A percentile compares a stretch with the other conserved stretches of the same genome.
phyloP scores from a whole-genome alignment of 116 monocot genomes.

The Posidonia oceanica region DNA sequence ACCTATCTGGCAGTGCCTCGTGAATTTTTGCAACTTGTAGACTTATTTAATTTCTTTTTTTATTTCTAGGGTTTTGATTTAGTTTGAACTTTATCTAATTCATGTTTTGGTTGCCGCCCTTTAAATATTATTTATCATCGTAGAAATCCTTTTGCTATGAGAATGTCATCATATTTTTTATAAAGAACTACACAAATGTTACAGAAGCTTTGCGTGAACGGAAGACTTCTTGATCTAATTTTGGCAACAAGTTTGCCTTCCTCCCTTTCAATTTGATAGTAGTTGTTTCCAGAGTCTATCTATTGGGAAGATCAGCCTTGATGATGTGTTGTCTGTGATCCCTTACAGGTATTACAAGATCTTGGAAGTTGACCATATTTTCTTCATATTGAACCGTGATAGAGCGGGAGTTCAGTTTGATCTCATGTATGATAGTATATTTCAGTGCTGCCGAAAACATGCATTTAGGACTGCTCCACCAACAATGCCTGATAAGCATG shows the following conservation, averaged over 20 bases:
- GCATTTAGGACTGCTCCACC: conserved; percentile 45
- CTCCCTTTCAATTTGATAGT: no score
- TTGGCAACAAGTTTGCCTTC: no score
- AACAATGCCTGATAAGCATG: conserved; percentile 18
- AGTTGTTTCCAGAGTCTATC: no score
- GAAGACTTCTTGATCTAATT: no score
- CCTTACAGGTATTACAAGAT: conserved; percentile 88
- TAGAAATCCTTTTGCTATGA: no score
- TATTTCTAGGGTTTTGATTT: no score
- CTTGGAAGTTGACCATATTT: conserved; percentile 84
- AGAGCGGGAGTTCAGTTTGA: conserved; percentile 90
- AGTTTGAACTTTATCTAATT: background rate
- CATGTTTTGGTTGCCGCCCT: background rate
- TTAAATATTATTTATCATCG: no score
- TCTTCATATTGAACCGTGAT: conserved; percentile 75
- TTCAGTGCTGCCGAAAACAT: conserved; percentile 84
- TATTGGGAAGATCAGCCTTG: no score
- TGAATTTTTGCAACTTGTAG: background rate
- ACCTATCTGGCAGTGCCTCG: background rate
- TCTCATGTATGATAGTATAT: conserved; percentile 79
- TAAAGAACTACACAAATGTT: no score
- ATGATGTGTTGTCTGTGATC: background rate
- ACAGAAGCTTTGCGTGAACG: no score
- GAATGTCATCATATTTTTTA: no score
- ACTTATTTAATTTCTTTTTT: background rate